Evolutionary conservation across 2,329 filamentous ascomycete species (phyloP), one percentile per base, ranked within the genome.

Genomic region (Aspergillus neoniger): DNA sequence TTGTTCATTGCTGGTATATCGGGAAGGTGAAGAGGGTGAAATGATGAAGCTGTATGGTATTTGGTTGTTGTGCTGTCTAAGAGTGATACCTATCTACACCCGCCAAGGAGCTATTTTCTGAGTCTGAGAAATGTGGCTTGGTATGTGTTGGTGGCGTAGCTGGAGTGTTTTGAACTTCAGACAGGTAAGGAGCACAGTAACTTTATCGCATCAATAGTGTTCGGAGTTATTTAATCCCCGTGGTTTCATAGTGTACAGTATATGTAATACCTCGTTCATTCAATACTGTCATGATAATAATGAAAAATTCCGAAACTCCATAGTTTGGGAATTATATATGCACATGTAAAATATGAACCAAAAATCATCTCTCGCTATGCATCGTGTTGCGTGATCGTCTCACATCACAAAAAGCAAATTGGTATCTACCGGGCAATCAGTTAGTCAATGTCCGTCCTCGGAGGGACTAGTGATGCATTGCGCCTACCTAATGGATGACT

Each of bases 401-500:
- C 78, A 89, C 87, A 89, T 89, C 59, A 89, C 85, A 73, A 89
- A 89, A 56, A 88, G 77, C 49, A 89, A 73, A 71, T 88, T 83
- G 63, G 83, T 86, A 74, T 89, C 87, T 89, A 62, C 8, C 6
- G 39, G 15, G 15, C n/a, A 10, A 5, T 14, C 25, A 12, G 15
- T 65, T 52, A 65, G 63, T 21, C 15, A 17, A 30, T 28, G 8
- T 25, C 38, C 25, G 10, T 36, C 32, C 32, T 36, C 12, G 32
- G 5, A 36, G 25, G n/a, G 51, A 50, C 41, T 43, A 64, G 57
- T 9, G 50, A 56, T 58, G 47, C 32, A 52, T 41, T 19, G 25
- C 6, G 79, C 88, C 80, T 86, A 97, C 94, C 92, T 71, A 99
- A 82, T 32, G 95, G 95, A 80, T 99, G 95, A 77, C 92, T 96